Evolutionary conservation across 2,329 filamentous ascomycete genomes (phyloP), one percentile per base, ranked within the genome.

Genomic region (Blumeria hordei): DNA sequence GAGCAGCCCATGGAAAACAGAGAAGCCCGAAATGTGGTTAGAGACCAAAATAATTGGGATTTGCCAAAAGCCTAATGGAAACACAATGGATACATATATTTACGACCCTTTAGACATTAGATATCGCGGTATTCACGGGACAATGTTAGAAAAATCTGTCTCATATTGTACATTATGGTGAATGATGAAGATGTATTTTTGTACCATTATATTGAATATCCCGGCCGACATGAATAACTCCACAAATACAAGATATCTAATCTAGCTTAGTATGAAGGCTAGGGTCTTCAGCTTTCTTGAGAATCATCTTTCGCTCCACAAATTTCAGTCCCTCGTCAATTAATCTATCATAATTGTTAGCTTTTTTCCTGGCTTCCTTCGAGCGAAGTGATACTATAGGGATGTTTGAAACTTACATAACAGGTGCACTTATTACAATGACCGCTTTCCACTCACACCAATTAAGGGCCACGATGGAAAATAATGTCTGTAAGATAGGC

Each of bases 361-460:
- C 41, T 53, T 45, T 21, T n/a, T 28, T 28, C 21, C 4, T 28
- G 21, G 28, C 18, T 33, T 41, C 28, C 28, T 3, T 37, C 9
- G 14, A 18, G 21, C 21, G 21, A 28, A 4, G 21, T 28, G 32
- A 21, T 49, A 35, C 18, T 16, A 36, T 11, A 54, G 34, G 43
- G 7, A 28, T 45, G 36, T 28, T 8, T 14, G 21, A 10, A 59
- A 77, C 85, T 83, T 75, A 87, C 81, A 98, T 83, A 60, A 98
- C 93, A 45, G 92, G 92, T 16, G 81, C 81, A 69, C 88, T 95
- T 66, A 96, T 92, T 35, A 74, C 69, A 59, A 95, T 65, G 50
- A 98, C 92, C 16, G 93, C 88, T 70, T 87, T 80, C 92, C 92
- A 98, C 70, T 98, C 92, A 18, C 71, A 74, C 77, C 76, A 78